Percentiles rank a stretch among this genome's conserved stretches.
These are phyloP conservation scores for Candida freyschussii DNA, from an alignment of 1,139 yeast genomes.

Conservation along the genomic window DNA sequence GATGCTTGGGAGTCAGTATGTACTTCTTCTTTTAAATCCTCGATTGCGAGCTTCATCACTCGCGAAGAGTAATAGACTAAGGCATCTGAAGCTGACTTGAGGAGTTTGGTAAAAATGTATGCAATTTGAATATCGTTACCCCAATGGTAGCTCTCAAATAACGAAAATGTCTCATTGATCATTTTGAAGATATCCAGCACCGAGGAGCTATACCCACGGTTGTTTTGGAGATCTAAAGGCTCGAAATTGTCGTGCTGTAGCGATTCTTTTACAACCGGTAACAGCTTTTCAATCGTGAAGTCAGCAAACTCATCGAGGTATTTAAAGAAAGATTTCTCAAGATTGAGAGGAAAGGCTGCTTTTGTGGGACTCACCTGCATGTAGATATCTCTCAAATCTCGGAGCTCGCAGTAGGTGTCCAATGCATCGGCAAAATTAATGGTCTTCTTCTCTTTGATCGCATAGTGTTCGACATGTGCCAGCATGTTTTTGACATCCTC, in stretches of 20 bases:
- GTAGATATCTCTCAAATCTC: constrained; percentile 51
- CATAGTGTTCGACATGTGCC: constrained; percentile 46
- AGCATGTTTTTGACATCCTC: constrained; percentile 62
- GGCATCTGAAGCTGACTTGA: constrained; percentile 61
- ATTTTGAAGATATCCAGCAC: constrained; percentile 65
- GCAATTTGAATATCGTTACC: constrained; percentile 56
- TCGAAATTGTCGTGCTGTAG: constrained; percentile 51
- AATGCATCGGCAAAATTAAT: constrained; percentile 58
- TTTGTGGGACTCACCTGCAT: constrained; percentile 40
- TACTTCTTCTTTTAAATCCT: constrained; percentile 42
- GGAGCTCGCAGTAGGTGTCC: constrained; percentile 52
- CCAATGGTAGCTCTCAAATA: constrained; percentile 61
- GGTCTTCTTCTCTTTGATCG: constrained; percentile 30
- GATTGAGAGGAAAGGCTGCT: constrained; percentile 44
- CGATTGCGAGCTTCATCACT: constrained; percentile 42
- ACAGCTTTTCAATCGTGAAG: constrained; percentile 46
- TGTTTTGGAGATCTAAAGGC: constrained; percentile 44
- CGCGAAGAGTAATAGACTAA: constrained; percentile 47
- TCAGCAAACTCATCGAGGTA: constrained; percentile 54
- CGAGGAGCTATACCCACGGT: constrained; percentile 44
- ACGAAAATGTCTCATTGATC: constrained; percentile 50
- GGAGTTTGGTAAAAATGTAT: constrained; percentile 49
- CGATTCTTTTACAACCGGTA: constrained; percentile 49
- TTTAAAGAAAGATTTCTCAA: constrained; percentile 58
- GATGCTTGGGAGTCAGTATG: constrained; percentile 21